A percentile compares a stretch with the other conserved stretches of the same genome.
phyloP scores from a whole-genome alignment of 371 early-diverging fungal species.

The Vairimorpha necatrix region DNA sequence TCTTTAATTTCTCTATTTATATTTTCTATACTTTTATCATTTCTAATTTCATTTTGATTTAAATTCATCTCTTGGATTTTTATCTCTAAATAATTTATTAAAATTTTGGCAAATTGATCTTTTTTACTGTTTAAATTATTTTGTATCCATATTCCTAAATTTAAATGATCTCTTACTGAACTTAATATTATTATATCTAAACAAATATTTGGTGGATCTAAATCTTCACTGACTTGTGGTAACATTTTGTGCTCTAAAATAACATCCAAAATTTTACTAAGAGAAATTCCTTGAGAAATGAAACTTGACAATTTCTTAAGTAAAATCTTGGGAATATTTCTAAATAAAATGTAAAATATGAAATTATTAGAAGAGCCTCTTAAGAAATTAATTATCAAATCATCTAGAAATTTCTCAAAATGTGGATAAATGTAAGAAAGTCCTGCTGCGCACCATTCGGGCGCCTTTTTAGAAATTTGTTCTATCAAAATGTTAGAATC shows the following conservation, averaged over 20 bases:
- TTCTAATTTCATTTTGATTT: background rate
- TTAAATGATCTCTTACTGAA: constrained; percentile 52
- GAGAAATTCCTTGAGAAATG: constrained; percentile 18
- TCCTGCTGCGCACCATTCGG: constrained; percentile 53
- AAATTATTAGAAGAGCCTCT: constrained; percentile 29
- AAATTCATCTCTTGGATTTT: constrained; percentile 11
- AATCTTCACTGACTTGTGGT: constrained; percentile 33
- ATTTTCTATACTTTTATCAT: background rate
- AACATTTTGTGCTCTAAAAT: constrained; percentile 58
- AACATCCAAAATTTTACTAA: constrained; percentile 52
- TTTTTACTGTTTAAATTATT: constrained; percentile 26
- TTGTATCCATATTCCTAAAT: constrained; percentile 49
- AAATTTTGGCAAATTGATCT: constrained; percentile 30
- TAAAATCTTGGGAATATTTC: constrained; percentile 15
- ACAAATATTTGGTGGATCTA: constrained; percentile 47
- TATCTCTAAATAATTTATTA: constrained; percentile 34
- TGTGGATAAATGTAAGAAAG: constrained; percentile 38
- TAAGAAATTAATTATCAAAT: constrained; percentile 32
- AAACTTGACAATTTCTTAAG: constrained; percentile 11
- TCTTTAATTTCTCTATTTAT: background rate
- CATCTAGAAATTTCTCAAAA: constrained; percentile 41
- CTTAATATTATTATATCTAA: constrained; percentile 57
- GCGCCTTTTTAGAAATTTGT: constrained; percentile 31
- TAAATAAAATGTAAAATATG: constrained; percentile 45
- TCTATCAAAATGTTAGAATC: constrained; percentile 31